phyloP scores from a whole-genome alignment of 352 stramenopile species.

The Globisporangium iwayamae region DNA sequence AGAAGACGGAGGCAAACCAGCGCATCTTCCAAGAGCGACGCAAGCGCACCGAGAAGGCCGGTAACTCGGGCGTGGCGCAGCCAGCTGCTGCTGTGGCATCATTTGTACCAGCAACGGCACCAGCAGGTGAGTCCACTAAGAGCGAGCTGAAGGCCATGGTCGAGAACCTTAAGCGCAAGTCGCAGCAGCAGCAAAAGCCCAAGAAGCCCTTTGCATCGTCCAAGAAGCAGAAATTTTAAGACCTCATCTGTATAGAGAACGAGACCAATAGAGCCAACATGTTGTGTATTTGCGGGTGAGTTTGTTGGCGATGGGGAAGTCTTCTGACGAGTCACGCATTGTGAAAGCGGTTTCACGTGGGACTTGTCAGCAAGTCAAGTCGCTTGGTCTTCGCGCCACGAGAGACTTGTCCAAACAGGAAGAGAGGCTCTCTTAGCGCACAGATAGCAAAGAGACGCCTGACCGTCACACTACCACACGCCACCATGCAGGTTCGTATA shows the following conservation, averaged over 20 bases:
- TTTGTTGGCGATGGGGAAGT: background rate
- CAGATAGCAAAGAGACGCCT: background rate
- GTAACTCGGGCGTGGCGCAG: background rate
- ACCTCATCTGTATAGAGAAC: background rate
- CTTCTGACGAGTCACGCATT: slow-evolving; percentile 4
- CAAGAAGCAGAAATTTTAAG: slow-evolving; percentile 47
- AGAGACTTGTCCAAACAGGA: background rate
- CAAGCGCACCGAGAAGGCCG: slow-evolving; percentile 50
- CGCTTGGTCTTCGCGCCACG: background rate
- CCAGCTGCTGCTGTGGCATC: background rate
- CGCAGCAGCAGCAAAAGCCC: slow-evolving; percentile 36
- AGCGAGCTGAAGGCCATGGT: slow-evolving; percentile 65
- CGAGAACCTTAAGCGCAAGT: slow-evolving; percentile 83
- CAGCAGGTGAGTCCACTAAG: slow-evolving; percentile 23
- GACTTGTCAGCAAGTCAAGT: background rate
- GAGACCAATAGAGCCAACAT: background rate
- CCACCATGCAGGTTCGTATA: slow-evolving; percentile 1
- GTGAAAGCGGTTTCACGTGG: background rate
- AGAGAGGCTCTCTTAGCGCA: background rate
- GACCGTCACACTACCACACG: background rate
- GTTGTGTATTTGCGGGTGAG: background rate
- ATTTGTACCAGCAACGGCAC: background rate
- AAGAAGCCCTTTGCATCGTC: slow-evolving; percentile 34
- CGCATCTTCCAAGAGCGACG: slow-evolving; percentile 78
- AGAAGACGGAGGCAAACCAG: slow-evolving; percentile 74